These are phyloP conservation scores for Apiospora kogelbergensis DNA, from an alignment of 2,329 filamentous ascomycete genomes.

Conservation along the genomic window DNA sequence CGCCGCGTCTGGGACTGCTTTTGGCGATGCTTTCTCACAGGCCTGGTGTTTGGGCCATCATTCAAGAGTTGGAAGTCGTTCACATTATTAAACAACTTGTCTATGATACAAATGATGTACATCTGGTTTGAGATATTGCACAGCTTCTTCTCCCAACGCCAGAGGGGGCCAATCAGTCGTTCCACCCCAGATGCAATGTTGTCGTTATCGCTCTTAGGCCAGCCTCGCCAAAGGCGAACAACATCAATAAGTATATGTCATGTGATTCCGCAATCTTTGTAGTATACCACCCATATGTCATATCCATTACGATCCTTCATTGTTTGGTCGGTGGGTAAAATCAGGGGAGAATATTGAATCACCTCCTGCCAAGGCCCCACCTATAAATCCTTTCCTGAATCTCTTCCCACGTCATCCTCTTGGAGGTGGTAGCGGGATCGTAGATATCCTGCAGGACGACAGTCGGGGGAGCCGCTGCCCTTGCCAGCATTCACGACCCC, in stretches of 20 bases:
- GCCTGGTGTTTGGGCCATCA: not conserved
- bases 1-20: not conserved
- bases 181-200: not conserved
- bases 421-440: constrained; percentile 61
- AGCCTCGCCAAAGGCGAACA: not conserved
- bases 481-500: constrained; percentile 70
- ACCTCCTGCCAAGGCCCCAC: constrained; percentile 75
- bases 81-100: not conserved
- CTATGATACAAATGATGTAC: constrained; percentile 6
- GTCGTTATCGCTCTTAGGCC: not conserved
- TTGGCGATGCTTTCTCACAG: not conserved
- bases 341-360: not conserved
- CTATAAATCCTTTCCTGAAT: constrained; percentile 82
- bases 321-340: not conserved
- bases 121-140: not conserved
- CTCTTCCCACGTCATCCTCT: constrained; percentile 77
- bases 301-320: not conserved
- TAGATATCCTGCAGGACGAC: constrained; percentile 93
- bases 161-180: not conserved
- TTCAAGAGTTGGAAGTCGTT: not conserved
- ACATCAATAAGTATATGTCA: not conserved
- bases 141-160: constrained; percentile 1
- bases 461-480: constrained; percentile 87
- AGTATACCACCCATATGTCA: not conserved
- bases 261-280: not conserved